A percentile compares a stretch with the other conserved stretches of the same genome.
These are phyloP conservation scores for Syzygium malaccense DNA, from an alignment of 441 rosid species.

Conservation along the genomic window DNA sequence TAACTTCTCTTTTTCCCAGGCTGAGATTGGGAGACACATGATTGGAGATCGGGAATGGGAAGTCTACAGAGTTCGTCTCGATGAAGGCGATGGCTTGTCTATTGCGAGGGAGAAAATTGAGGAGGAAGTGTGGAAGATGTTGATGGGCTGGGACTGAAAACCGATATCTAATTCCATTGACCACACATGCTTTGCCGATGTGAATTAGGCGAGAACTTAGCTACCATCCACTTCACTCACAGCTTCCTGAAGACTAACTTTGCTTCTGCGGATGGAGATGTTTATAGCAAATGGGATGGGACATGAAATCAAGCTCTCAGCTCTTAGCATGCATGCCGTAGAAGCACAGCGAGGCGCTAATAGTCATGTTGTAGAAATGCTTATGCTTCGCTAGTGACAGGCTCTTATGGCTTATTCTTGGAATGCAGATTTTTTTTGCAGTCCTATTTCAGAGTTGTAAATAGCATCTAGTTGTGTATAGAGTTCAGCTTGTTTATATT, in stretches of 20 bases:
- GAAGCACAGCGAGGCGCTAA: background rate
- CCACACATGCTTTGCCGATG: background rate
- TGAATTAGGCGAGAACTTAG: conserved; percentile 8
- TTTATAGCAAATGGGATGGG: background rate
- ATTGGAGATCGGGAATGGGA: conserved; percentile 82
- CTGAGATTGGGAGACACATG: conserved; percentile 69
- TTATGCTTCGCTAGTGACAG: background rate
- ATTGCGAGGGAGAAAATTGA: conserved; percentile 44
- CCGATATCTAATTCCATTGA: background rate
- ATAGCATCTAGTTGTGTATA: background rate
- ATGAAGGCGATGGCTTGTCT: conserved; percentile 57
- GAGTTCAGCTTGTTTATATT: background rate
- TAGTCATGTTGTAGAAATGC: background rate
- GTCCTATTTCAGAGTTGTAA: background rate
- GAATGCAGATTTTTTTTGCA: background rate
- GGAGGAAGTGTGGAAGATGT: conserved; percentile 70
- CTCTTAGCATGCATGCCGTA: background rate
- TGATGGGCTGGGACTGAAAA: conserved; percentile 80
- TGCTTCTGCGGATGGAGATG: background rate
- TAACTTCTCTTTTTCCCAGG: conserved; percentile 24
- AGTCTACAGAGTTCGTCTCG: conserved; percentile 78
- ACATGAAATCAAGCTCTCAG: background rate
- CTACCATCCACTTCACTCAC: background rate
- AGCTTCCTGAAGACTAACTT: background rate
- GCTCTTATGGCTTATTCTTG: background rate